A percentile compares a stretch with the other conserved stretches of the same genome.
phyloP scores from a whole-genome alignment of 306 rosid genomes.

The Spatholobus suberectus region DNA sequence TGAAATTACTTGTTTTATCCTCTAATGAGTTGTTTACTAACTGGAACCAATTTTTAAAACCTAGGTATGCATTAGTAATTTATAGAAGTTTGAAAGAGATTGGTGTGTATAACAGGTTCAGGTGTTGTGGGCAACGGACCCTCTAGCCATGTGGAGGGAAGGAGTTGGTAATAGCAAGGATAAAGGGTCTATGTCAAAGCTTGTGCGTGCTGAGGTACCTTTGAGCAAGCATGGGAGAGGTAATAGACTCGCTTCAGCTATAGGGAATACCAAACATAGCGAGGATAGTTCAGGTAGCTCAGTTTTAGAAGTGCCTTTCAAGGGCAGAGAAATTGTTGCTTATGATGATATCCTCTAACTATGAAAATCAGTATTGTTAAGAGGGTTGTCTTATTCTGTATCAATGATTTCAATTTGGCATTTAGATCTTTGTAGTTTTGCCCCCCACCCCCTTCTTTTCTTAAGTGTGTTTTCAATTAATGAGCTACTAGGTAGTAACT shows the following conservation, averaged over 20 bases:
- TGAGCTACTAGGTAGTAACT: constrained; percentile 37
- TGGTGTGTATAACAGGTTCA: constrained; percentile 57
- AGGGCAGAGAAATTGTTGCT: constrained; percentile 81
- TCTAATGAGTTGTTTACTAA: no score
- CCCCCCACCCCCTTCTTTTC: neutral
- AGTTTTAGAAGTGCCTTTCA: constrained; percentile 58
- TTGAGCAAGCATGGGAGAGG: constrained; percentile 84
- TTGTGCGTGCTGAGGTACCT: constrained; percentile 80
- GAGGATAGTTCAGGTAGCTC: constrained; percentile 46
- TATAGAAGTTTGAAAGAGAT: neutral
- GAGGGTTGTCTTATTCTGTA: constrained; percentile 37
- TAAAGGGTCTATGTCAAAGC: constrained; percentile 69
- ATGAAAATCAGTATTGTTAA: neutral
- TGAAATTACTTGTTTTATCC: no score
- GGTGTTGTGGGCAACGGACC: constrained; percentile 92
- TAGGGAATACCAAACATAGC: constrained; percentile 61
- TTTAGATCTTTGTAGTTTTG: neutral
- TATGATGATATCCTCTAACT: constrained; percentile 81
- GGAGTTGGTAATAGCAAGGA: constrained; percentile 72
- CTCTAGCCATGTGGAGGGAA: constrained; percentile 84
- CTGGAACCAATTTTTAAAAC: no score
- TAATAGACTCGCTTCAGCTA: constrained; percentile 75
- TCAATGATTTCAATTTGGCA: constrained; percentile 11
- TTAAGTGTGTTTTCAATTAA: neutral
- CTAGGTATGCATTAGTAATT: no score